Conservation (phyloP, 305 asterid species). For the Solanum hybrid region DNA sequence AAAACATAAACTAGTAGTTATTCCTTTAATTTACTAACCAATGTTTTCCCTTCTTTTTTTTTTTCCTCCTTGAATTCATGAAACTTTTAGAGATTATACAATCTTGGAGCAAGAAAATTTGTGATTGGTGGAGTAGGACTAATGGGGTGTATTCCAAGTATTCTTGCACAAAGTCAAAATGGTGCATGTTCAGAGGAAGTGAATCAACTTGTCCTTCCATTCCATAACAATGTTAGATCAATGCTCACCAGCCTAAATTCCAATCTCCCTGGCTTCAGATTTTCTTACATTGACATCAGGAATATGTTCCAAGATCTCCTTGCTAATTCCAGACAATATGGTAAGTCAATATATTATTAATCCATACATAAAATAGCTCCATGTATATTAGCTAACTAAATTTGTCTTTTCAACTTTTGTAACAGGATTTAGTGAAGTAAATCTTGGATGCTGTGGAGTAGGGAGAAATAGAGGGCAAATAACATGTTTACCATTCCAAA, state of each 20-base stretch:
- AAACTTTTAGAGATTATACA: constrained; percentile 21
- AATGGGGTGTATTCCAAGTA: constrained; percentile 34
- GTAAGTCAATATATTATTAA: background rate
- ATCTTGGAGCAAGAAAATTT: constrained; percentile 33
- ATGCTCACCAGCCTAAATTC: constrained; percentile 39
- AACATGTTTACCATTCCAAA: constrained; percentile 39
- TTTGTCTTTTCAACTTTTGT: background rate
- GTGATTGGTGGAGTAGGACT: constrained; percentile 28
- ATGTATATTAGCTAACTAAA: background rate
- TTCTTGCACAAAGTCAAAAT: constrained; percentile 19
- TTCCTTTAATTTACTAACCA: background rate
- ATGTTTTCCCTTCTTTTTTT: background rate
- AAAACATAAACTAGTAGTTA: background rate
- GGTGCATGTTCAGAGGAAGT: constrained; percentile 26
- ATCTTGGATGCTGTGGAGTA: constrained; percentile 42
- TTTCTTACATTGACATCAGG: constrained; percentile 26
- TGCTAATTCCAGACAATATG: constrained; percentile 10
- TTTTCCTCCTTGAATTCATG: background rate
- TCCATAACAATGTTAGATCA: constrained; percentile 35
- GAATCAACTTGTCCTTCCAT: constrained; percentile 38
- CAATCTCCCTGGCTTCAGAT: constrained; percentile 25
- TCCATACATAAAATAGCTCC: background rate
- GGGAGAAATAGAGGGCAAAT: constrained; percentile 42
- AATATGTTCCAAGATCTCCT: constrained; percentile 32
- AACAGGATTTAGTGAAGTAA: constrained; percentile 33